phyloP scores from a whole-genome alignment of 108 stramenopile species.

The Schizochytrium sp. region DNA sequence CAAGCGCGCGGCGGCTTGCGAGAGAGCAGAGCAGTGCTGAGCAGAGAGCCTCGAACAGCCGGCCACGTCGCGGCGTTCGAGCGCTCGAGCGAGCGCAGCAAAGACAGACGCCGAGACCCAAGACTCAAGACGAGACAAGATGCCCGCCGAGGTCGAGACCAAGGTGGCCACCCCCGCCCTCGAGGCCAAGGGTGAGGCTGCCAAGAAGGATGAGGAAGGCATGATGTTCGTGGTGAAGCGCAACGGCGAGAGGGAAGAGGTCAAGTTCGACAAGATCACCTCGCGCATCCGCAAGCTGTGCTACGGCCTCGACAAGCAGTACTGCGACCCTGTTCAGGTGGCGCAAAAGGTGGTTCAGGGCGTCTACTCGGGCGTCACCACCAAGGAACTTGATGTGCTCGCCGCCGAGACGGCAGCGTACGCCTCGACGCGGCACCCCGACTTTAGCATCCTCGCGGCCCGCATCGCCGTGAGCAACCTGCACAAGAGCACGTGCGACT shows the following conservation, averaged over 20 bases:
- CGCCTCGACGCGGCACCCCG: conserved; percentile 92
- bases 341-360: conserved; percentile 98
- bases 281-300: conserved; percentile 88
- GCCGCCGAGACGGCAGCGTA: conserved; percentile 99
- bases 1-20: too few relatives aligned
- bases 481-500: conserved; percentile 84
- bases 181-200: neutral
- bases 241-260: conserved; percentile 77
- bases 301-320: conserved; percentile 73
- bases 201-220: neutral
- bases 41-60: too few relatives aligned
- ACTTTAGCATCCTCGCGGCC: conserved; percentile 91
- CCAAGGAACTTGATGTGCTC: conserved; percentile 92
- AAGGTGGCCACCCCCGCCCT: too few relatives aligned
- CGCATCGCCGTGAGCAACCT: conserved; percentile 93
- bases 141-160: neutral
- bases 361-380: conserved; percentile 95
- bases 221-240: conserved; percentile 88
- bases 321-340: conserved; percentile 69
- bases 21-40: too few relatives aligned
- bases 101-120: too few relatives aligned
- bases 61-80: too few relatives aligned
- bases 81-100: too few relatives aligned
- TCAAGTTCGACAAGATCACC: conserved; percentile 97
- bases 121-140: too few relatives aligned